These are phyloP conservation scores for Syzygium aromaticum DNA, from an alignment of 345 rosid species.

Conservation along the genomic window DNA sequence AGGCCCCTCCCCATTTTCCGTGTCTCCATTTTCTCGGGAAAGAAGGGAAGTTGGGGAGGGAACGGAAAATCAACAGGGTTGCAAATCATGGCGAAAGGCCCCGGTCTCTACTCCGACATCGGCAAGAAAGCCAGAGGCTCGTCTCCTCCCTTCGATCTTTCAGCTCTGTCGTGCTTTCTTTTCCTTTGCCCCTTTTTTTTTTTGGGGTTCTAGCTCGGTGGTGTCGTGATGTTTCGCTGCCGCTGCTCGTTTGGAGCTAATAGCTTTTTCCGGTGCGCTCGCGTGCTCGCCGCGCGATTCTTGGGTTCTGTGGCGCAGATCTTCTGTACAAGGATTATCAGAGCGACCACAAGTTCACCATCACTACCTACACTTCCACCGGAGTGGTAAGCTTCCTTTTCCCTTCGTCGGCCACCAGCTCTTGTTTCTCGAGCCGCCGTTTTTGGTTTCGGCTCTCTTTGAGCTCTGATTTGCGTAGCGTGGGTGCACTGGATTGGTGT, in stretches of 20 bases:
- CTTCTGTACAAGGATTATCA: constrained; percentile 87
- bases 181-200: too few relatives aligned
- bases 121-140: constrained; percentile 94
- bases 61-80: background rate
- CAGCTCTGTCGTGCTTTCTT: background rate
- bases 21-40: background rate
- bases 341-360: constrained; percentile 81
- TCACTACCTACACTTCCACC: constrained; percentile 61
- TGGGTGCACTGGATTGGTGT: background rate
- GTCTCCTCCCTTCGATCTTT: background rate
- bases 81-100: constrained; percentile 74
- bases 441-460: background rate
- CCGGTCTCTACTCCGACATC: constrained; percentile 86
- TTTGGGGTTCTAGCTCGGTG: background rate
- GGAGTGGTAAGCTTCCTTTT: constrained; percentile 62
- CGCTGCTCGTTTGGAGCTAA: background rate
- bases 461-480: background rate
- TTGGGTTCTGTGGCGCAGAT: constrained; percentile 27
- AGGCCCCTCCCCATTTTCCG: background rate
- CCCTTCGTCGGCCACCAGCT: background rate
- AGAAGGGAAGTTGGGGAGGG: background rate
- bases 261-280: background rate
- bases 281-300: background rate
- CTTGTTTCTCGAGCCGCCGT: background rate
- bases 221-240: background rate